These are phyloP conservation scores for Scalesia atractyloides DNA, from an alignment of 129 eudicot genomes.

Conservation along the genomic window DNA sequence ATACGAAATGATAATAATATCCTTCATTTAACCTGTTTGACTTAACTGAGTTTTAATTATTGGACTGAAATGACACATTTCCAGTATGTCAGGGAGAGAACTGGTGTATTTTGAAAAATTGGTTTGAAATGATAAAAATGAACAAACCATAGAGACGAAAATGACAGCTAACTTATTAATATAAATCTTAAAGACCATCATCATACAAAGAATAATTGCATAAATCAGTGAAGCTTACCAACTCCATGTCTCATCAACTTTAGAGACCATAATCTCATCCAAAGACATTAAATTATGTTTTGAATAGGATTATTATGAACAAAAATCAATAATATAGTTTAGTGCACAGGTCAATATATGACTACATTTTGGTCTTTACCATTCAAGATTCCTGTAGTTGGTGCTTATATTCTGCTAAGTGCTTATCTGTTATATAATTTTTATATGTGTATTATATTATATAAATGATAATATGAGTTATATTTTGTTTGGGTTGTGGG, in stretches of 20 bases:
- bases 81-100: too few species aligned
- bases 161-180: too few species aligned
- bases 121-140: too few species aligned
- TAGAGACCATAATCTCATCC: slow-evolving; percentile 14
- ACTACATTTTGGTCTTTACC: slow-evolving; percentile 16
- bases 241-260: slow-evolving; percentile 28
- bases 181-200: not conserved
- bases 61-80: too few species aligned
- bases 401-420: not conserved
- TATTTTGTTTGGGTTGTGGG: slow-evolving; percentile 20
- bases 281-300: not conserved
- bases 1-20: too few species aligned
- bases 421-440: not conserved
- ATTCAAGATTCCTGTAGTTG: not conserved
- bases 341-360: slow-evolving; percentile 6
- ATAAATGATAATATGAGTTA: not conserved
- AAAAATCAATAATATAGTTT: slow-evolving; percentile 2
- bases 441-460: not conserved
- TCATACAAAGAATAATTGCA: not conserved
- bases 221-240: slow-evolving; percentile 21
- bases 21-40: too few species aligned
- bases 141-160: too few species aligned
- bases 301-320: not conserved
- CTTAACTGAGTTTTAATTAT: too few species aligned
- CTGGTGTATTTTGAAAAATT: too few species aligned